A percentile compares a stretch with the other conserved stretches of the same genome.
phyloP scores from a whole-genome alignment of 2,329 filamentous ascomycete genomes.

The Cryphonectria parasitica region DNA sequence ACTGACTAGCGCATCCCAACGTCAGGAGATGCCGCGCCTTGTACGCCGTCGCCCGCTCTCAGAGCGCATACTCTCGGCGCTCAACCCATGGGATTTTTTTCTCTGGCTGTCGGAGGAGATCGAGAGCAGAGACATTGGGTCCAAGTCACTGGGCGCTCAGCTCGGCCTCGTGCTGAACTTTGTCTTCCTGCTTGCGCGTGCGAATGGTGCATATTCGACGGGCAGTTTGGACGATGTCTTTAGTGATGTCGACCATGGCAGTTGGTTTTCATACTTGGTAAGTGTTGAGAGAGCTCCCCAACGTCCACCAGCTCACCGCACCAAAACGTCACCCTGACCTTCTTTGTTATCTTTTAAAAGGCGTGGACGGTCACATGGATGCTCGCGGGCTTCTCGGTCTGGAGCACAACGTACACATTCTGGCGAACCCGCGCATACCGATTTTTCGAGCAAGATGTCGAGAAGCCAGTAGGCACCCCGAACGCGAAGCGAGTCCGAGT shows the following conservation, averaged over 20 bases:
- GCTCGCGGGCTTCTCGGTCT: conserved; percentile 66
- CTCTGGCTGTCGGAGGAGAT: conserved; percentile 93
- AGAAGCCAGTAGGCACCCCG: conserved; percentile 74
- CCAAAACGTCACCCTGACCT: conserved; percentile 13
- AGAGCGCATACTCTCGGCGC: conserved; percentile 77
- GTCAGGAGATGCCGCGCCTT: conserved; percentile 66
- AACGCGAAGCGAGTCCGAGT: conserved; percentile 89
- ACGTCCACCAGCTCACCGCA: neutral
- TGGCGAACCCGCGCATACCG: conserved; percentile 83
- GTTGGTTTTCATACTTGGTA: conserved; percentile 66
- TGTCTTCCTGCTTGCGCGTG: conserved; percentile 78
- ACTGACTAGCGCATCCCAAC: conserved; percentile 1
- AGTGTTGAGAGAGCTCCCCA: conserved; percentile 37
- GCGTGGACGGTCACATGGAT: conserved; percentile 72
- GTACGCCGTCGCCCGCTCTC: conserved; percentile 78
- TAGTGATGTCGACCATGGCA: conserved; percentile 64
- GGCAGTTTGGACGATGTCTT: conserved; percentile 80
- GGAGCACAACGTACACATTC: conserved; percentile 83
- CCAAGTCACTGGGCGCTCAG: conserved; percentile 74
- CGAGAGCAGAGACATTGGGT: conserved; percentile 89
- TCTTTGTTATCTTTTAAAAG: conserved; percentile 51
- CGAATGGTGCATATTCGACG: conserved; percentile 65
- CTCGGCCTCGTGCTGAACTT: conserved; percentile 79
- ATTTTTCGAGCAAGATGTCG: conserved; percentile 85
- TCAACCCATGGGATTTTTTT: conserved; percentile 88